phyloP scores from a whole-genome alignment of 139 green algal species.

The Closterium sp. region DNA sequence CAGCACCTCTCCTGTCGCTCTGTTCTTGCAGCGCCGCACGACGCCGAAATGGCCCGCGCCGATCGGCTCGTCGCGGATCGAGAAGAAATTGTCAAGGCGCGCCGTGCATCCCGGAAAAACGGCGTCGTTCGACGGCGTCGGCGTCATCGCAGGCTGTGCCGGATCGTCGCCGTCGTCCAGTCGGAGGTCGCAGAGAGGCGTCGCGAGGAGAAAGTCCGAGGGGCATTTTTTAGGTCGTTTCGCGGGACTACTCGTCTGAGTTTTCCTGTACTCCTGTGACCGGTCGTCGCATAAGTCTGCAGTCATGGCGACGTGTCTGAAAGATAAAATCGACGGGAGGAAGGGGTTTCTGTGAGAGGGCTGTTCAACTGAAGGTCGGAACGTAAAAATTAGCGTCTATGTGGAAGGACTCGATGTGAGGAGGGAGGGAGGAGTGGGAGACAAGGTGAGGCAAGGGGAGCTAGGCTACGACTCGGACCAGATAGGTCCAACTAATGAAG shows the following conservation, averaged over 20 bases:
- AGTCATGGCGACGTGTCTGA: not conserved
- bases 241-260: not conserved
- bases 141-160: not conserved
- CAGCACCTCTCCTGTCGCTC: slow-evolving; percentile 7
- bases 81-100: not conserved
- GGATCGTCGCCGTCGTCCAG: not conserved
- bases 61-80: not conserved
- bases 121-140: not conserved
- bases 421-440: too few species aligned
- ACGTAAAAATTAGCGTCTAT: too few species aligned
- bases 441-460: too few species aligned
- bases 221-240: not conserved
- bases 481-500: too few species aligned
- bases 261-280: not conserved
- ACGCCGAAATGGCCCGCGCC: not conserved
- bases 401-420: too few species aligned
- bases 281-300: not conserved
- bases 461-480: too few species aligned
- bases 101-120: not conserved
- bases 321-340: too few species aligned
- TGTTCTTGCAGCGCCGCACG: not conserved
- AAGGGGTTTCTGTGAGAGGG: too few species aligned
- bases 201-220: not conserved
- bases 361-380: too few species aligned
- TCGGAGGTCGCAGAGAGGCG: not conserved